Conservation (phyloP, 768 basidiomycete genomes). For the Mycena rebaudengoi region DNA sequence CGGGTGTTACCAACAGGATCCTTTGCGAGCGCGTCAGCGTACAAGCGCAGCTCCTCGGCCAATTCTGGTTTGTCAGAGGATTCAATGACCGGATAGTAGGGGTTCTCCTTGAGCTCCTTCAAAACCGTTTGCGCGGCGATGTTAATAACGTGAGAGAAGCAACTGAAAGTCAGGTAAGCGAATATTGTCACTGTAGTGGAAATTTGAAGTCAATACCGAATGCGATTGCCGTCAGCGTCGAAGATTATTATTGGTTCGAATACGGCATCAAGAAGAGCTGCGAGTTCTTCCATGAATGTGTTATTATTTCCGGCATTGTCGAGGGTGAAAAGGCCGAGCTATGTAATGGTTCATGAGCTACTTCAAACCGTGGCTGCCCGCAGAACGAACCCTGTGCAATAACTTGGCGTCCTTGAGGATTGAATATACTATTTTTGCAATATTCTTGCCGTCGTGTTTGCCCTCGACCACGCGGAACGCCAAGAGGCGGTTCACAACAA, state of each 20-base stretch:
- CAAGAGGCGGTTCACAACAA: constrained; percentile 32
- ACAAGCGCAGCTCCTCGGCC: constrained; percentile 13
- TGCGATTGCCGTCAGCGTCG: constrained; percentile 30
- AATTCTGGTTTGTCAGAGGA: background rate
- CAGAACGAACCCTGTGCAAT: constrained; percentile 28
- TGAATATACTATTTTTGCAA: constrained; percentile 33
- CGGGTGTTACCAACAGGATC: constrained; percentile 36
- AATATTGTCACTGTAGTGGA: background rate
- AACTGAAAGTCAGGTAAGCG: constrained; percentile 26
- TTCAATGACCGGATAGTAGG: constrained; percentile 8
- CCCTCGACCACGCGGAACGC: constrained; percentile 42
- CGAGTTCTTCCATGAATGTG: constrained; percentile 40
- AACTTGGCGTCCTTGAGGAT: constrained; percentile 34
- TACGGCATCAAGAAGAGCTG: constrained; percentile 1
- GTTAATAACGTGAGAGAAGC: constrained; percentile 40
- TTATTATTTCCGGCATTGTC: constrained; percentile 48
- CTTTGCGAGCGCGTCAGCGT: constrained; percentile 28
- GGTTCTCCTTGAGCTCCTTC: constrained; percentile 21
- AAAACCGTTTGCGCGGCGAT: constrained; percentile 31
- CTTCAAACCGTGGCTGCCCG: too few species aligned
- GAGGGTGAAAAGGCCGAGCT: constrained; percentile 40
- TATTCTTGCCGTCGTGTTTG: constrained; percentile 38
- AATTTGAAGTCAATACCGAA: constrained; percentile 12
- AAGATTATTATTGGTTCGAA: constrained; percentile 9
- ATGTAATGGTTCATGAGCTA: background rate